Percentiles rank a stretch among this genome's conserved stretches.
These are phyloP conservation scores for Chaetomiaceae sp. DNA, from an alignment of 2,329 filamentous ascomycete species.

Conservation along the genomic window DNA sequence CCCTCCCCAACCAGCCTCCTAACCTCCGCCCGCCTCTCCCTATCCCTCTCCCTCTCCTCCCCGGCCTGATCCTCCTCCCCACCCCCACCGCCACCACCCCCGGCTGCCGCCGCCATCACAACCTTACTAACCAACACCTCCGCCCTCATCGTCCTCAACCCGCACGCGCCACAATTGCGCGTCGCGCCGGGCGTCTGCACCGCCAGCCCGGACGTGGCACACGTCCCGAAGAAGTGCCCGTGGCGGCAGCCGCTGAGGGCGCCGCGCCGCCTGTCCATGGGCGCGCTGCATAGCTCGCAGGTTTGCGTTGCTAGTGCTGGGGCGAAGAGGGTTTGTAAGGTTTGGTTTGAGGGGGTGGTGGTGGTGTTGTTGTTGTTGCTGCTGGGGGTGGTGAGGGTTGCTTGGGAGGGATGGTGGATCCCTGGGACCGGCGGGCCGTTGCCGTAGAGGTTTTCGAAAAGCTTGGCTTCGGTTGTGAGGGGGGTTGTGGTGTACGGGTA, in stretches of 20 bases:
- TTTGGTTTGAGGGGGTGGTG: not conserved
- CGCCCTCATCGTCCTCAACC: slow-evolving; percentile 44
- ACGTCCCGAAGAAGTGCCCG: slow-evolving; percentile 40
- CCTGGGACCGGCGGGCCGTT: slow-evolving; percentile 43
- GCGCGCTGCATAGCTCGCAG: slow-evolving; percentile 42
- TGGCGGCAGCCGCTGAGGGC: slow-evolving; percentile 29
- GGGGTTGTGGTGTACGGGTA: slow-evolving; percentile 7
- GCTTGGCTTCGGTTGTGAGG: slow-evolving; percentile 49
- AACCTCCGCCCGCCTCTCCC: slow-evolving; percentile 20
- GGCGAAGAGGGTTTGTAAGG: slow-evolving; percentile 38
- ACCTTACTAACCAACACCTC: slow-evolving; percentile 36
- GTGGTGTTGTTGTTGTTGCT: not conserved
- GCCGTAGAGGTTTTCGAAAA: slow-evolving; percentile 58
- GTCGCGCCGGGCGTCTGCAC: slow-evolving; percentile 52
- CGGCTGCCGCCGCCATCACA: slow-evolving; percentile 28
- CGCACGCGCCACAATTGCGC: slow-evolving; percentile 51
- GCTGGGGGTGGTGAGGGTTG: slow-evolving; percentile 7
- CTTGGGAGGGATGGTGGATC: slow-evolving; percentile 24
- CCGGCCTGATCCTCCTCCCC: slow-evolving; percentile 11
- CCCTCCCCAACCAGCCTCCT: slow-evolving; percentile 24
- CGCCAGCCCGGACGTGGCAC: slow-evolving; percentile 49
- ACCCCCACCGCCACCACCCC: slow-evolving; percentile 35
- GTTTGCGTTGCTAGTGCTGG: slow-evolving; percentile 33
- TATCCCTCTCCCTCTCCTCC: not conserved
- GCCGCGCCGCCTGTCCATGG: slow-evolving; percentile 19